Evolutionary conservation across 2,329 filamentous ascomycete genomes (phyloP), one percentile per base, ranked within the genome.

Genomic region (Penicillium sclerotigenum): DNA sequence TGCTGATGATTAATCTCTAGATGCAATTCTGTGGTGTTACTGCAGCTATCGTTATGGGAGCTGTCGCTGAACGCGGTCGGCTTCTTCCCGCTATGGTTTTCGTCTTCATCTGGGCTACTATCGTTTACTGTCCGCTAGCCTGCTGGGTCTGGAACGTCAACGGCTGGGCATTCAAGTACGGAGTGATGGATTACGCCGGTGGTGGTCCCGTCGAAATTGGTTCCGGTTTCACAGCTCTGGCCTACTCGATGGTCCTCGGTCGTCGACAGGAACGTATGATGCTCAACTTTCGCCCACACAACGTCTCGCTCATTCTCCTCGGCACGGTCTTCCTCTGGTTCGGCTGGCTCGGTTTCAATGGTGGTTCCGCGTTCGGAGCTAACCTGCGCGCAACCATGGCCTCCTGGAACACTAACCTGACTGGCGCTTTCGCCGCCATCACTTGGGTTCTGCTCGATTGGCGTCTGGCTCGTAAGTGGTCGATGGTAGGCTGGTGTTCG

Each of bases 221-320:
- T 59, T 97, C 94, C 56, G 94, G 94, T 72, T 81, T 96, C 77
- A 94, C 91, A 41, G 94, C 93, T 29, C 82, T 97, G 45, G 94
- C 94, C 63, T 99, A 97, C 80, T 96, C 92, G 2, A 88, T 90
- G 90, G 87, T 97, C 36, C 89, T 99, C 59, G 94, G 94, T 65
- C 90, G 91, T 70, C 91, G 94, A 65, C 94, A 97, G 79, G 93
- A 97, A 80, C 94, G 91, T 80, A 97, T 97, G 91, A 97, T 97
- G 90, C 85, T 97, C 77, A 97, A 97, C 83, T 97, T 97, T 84
- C 90, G 94, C 65, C 94, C 94, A 18, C 94, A 99, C 82, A 99
- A 99, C 80, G 94, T 97, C 64, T 96, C 92, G 6, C 84, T 97
- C 70, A 96, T 99, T 77, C 92, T 94, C 0, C 87, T 97, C 66